Conservation (phyloP, 1,284 basidiomycete genomes). For the Amylostereum areolatum region DNA sequence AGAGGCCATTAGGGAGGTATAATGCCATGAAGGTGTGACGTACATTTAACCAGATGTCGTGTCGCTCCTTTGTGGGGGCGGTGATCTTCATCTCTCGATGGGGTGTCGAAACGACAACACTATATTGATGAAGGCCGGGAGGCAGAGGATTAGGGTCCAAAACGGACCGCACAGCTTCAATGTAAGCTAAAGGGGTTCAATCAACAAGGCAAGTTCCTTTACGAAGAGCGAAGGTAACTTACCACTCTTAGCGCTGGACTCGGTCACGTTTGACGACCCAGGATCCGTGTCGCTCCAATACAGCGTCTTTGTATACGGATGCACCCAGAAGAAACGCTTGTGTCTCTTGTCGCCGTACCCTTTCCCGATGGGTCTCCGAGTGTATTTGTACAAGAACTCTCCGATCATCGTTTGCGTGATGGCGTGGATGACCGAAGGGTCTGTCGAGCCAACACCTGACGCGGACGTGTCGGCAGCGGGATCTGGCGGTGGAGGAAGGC, state of each 20-base stretch:
- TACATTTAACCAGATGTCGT: conserved; percentile 94
- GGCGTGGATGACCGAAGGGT: conserved; percentile 86
- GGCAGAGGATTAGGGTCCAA: conserved; percentile 92
- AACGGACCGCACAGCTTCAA: conserved; percentile 86
- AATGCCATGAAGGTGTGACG: conserved; percentile 19
- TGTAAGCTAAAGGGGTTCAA: conserved; percentile 67
- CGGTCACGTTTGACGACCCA: conserved; percentile 78
- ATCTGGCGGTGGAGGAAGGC: conserved; percentile 15
- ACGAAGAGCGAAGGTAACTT: conserved; percentile 29
- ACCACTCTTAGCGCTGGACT: conserved; percentile 97
- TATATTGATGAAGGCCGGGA: conserved; percentile 88
- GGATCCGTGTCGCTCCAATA: conserved; percentile 98
- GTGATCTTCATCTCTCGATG: conserved; percentile 98
- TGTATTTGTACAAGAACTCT: conserved; percentile 98
- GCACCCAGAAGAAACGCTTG: conserved; percentile 98
- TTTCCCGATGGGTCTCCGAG: conserved; percentile 85
- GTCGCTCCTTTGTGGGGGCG: conserved; percentile 87
- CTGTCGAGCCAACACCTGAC: conserved; percentile 47
- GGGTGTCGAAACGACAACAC: conserved; percentile 88
- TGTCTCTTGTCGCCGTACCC: conserved; percentile 90
- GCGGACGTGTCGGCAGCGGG: conserved; percentile 25
- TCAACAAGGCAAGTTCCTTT: conserved; percentile 11
- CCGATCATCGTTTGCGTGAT: conserved; percentile 99
- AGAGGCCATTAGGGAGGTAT: neutral
- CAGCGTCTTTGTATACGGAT: conserved; percentile 96